phyloP scores from a whole-genome alignment of 768 basidiomycete species.

The Leccinum imitatum region DNA sequence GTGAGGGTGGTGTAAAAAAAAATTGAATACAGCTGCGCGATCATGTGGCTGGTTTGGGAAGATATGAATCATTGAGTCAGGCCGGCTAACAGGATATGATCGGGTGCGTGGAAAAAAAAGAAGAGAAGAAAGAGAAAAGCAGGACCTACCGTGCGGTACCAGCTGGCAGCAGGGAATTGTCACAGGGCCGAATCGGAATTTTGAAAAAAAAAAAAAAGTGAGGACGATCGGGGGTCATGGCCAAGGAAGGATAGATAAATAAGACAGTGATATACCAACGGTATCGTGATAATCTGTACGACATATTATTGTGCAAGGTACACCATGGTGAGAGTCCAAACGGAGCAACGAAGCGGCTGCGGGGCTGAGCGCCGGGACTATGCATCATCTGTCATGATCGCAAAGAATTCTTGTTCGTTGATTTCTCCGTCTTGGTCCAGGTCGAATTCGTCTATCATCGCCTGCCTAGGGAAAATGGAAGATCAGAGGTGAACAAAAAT shows the following conservation, averaged over 20 bases:
- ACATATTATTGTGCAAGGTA: not conserved
- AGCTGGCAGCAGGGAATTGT: not conserved
- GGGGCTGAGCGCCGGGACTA: conserved; percentile 29
- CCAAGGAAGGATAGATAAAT: conserved; percentile 19
- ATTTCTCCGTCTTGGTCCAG: conserved; percentile 98
- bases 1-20: not conserved
- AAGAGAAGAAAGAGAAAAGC: not conserved
- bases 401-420: conserved; percentile 93
- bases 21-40: conserved; percentile 22
- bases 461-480: conserved; percentile 65
- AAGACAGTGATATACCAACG: conserved; percentile 8
- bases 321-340: not conserved
- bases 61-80: conserved; percentile 15
- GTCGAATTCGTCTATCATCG: conserved; percentile 99
- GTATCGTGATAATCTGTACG: conserved; percentile 11
- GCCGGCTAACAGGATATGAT: conserved; percentile 11
- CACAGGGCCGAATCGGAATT: not conserved
- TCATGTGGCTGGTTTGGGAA: conserved; percentile 20
- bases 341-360: not conserved
- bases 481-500: conserved; percentile 33
- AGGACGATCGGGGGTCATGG: conserved; percentile 23
- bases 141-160: not conserved
- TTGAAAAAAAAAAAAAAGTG: not conserved
- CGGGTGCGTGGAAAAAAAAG: conserved; percentile 20
- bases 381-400: conserved; percentile 94